phyloP scores from a whole-genome alignment of 2,329 filamentous ascomycete genomes.

The Botrytis paeoniae region DNA sequence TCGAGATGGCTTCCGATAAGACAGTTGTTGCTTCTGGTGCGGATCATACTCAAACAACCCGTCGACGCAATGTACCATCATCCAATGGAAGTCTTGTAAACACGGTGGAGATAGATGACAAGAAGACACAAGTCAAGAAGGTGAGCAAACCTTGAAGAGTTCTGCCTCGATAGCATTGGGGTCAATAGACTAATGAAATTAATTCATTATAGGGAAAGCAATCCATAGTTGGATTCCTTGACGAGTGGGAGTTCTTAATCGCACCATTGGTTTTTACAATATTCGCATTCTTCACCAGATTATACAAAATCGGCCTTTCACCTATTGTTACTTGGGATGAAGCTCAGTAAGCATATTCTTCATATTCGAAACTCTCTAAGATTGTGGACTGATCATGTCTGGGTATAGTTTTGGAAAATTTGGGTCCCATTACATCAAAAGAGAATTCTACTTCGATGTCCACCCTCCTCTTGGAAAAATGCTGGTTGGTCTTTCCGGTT shows the following conservation, averaged over 20 bases:
- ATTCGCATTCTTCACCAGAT: slow-evolving; percentile 62
- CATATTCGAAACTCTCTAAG: slow-evolving; percentile 38
- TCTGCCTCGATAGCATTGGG: not conserved
- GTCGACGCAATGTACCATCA: slow-evolving; percentile 53
- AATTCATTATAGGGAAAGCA: slow-evolving; percentile 43
- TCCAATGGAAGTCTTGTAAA: slow-evolving; percentile 40
- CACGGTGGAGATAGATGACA: slow-evolving; percentile 50
- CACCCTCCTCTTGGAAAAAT: slow-evolving; percentile 97
- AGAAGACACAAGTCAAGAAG: slow-evolving; percentile 58
- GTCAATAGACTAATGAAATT: slow-evolving; percentile 29
- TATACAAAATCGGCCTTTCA: slow-evolving; percentile 69
- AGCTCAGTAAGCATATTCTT: slow-evolving; percentile 57
- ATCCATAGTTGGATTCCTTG: slow-evolving; percentile 59
- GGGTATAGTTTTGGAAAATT: slow-evolving; percentile 82
- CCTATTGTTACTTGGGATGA: slow-evolving; percentile 75
- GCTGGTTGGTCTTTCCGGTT: slow-evolving; percentile 93
- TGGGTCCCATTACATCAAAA: slow-evolving; percentile 97
- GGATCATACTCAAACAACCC: slow-evolving; percentile 52
- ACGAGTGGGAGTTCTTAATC: slow-evolving; percentile 61
- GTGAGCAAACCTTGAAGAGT: slow-evolving; percentile 39
- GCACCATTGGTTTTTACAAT: slow-evolving; percentile 59
- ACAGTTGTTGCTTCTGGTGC: slow-evolving; percentile 58
- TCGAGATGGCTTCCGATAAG: slow-evolving; percentile 44
- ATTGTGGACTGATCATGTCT: slow-evolving; percentile 23
- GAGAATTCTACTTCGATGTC: slow-evolving; percentile 98